Base-by-base conservation (phyloP, 2,329 filamentous ascomycete species). In the Pestalotiopsis fici region DNA sequence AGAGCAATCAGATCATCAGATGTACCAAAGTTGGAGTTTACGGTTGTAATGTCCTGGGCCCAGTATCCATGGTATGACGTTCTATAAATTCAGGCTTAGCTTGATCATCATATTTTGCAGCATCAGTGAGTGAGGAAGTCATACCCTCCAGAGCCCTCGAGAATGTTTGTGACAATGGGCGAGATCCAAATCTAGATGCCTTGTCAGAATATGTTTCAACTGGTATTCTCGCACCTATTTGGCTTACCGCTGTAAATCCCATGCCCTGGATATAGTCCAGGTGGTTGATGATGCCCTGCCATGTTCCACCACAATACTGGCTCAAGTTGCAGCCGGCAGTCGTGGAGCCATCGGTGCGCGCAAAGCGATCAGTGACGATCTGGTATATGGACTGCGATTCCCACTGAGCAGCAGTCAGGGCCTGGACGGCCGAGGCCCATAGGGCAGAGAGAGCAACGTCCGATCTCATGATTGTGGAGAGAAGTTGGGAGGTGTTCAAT, bases 11-110 rank as follows among this genome's bases (percentile, higher is more conserved):
- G 76, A 68, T 89, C 81, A 9, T 83, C 81, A 71, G 87, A 76
- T 73, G 90, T 87, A 4, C 90, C 90, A 70, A 91, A 91, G 25
- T 86, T 83, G 1, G 86, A 85, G 73, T 92, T 92, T 37, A 89
- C 71, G 9, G 76, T 71, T 71, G 85, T 85, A 25, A 86, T 78
- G 65, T 86, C 79, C 68, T 85, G 79, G n/a, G 83, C 83, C 85
- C 84, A 86, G 73, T 85, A 87, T 6, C 83, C 84, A 65, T 86
- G 81, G 68, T 83, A 85, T 11, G 82, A 78, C 23, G 78, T 71
- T 9, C 82, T 77, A 65, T 43, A 68, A 12, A 66, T 11, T 21
- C n/a, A 11, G 18, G 18, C 6, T 50, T 9, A 50, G n/a, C 57
- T 39, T 12, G 7, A 12, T 12, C 23, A 18, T 23, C 9, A 35